phyloP scores from a whole-genome alignment of 371 early-diverging fungal genomes.

The Mucor plumbeus region DNA sequence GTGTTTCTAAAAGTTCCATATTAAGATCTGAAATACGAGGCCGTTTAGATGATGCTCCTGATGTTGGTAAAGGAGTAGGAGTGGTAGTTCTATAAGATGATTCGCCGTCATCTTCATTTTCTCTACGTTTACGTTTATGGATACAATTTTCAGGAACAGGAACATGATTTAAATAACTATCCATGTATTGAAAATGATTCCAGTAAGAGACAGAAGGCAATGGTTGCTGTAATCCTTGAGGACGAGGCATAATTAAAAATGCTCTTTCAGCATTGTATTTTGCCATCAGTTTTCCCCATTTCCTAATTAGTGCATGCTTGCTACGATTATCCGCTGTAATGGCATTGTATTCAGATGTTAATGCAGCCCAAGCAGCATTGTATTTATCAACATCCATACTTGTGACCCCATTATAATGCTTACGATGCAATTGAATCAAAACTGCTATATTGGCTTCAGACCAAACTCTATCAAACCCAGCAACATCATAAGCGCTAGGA shows the following conservation, averaged over 20 bases:
- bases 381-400: not conserved
- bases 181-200: slow-evolving; percentile 24
- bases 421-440: slow-evolving; percentile 16
- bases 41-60: not conserved
- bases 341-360: slow-evolving; percentile 14
- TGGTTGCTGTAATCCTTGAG: not conserved
- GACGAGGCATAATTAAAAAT: slow-evolving; percentile 6
- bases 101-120: not conserved
- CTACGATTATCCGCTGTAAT: slow-evolving; percentile 13
- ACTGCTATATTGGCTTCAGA: slow-evolving; percentile 20
- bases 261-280: slow-evolving; percentile 21
- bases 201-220: slow-evolving; percentile 14
- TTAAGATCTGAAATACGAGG: not conserved
- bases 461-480: slow-evolving; percentile 2
- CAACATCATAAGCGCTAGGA: not conserved
- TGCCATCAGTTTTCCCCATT: slow-evolving; percentile 11
- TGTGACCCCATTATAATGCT: slow-evolving; percentile 1
- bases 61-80: not conserved
- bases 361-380: not conserved
- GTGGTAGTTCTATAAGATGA: not conserved
- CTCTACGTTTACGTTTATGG: not conserved
- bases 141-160: slow-evolving; percentile 14
- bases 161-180: slow-evolving; percentile 12
- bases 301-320: not conserved
- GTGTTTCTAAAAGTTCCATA: not conserved